Evolutionary conservation across 495 filamentous ascomycete species (phyloP).

Genomic region (Aspergillus cavernicola): DNA sequence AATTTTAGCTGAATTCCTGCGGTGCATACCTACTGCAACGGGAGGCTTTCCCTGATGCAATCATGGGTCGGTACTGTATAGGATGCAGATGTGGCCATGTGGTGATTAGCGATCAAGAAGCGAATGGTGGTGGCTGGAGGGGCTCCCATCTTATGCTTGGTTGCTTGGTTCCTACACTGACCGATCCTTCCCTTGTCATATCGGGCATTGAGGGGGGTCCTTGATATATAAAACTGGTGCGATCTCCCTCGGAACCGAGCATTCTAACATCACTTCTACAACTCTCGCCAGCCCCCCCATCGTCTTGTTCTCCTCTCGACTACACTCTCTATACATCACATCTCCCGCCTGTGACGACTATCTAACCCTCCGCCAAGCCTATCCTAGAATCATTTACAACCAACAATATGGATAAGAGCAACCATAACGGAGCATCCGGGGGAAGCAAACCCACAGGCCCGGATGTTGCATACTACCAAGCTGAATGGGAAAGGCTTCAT

Average conservation of each 20-base stretch:
- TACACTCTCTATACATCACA: neutral
- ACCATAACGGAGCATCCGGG: neutral
- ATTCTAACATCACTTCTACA: too few species aligned
- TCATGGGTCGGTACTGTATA: neutral
- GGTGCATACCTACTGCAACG: neutral
- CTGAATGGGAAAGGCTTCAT: conserved; percentile 17
- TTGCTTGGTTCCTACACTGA: neutral
- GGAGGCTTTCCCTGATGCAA: neutral
- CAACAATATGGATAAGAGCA: conserved; percentile 11
- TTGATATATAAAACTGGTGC: neutral
- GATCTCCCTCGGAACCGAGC: neutral
- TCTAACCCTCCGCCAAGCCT: too few species aligned
- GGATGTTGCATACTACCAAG: conserved; percentile 15
- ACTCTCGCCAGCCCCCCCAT: too few species aligned
- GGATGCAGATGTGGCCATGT: neutral
- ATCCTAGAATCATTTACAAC: too few species aligned
- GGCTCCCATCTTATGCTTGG: too few species aligned
- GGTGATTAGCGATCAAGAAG: conserved; percentile 1
- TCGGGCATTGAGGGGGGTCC: neutral
- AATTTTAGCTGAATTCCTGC: neutral
- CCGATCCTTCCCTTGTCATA: neutral
- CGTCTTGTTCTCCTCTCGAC: neutral
- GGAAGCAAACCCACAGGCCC: neutral
- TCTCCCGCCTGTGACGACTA: neutral
- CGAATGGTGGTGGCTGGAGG: neutral